A percentile compares a stretch with the other conserved stretches of the same genome.
Evolutionary conservation across 208 protist species (phyloP).

Genomic region (Trypanosoma rangeli): DNA sequence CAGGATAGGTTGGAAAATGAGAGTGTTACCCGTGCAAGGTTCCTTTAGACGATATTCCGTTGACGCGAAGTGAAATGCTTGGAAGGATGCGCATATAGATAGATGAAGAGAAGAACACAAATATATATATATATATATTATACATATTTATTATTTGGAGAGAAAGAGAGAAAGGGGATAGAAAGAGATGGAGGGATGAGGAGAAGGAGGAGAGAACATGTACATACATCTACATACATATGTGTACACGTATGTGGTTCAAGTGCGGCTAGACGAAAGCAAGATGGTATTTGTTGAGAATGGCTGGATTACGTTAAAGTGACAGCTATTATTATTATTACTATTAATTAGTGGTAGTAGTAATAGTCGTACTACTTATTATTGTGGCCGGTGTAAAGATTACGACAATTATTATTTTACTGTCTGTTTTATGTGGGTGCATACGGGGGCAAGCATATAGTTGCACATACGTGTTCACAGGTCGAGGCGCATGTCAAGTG

Average conservation of each 20-base stretch:
- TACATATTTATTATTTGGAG: too few relatives aligned
- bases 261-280: not conserved
- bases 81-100: not conserved
- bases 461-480: not conserved
- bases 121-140: conserved; percentile 13
- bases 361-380: not conserved
- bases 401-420: not conserved
- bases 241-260: not conserved
- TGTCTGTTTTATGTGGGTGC: not conserved
- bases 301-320: not conserved
- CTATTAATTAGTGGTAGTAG: too few relatives aligned
- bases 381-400: not conserved
- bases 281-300: not conserved
- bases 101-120: not conserved
- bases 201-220: not conserved
- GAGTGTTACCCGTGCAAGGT: conserved; percentile 3
- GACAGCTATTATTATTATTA: too few relatives aligned
- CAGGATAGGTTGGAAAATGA: conserved; percentile 50
- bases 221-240: not conserved
- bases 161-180: not conserved
- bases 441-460: conserved; percentile 7
- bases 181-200: not conserved
- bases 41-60: conserved; percentile 2
- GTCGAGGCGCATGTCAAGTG: conserved; percentile 21
- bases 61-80: conserved; percentile 3